Evolutionary conservation across 2,329 filamentous ascomycete species (phyloP).

Genomic region (Fonsecaea multimorphosa): DNA sequence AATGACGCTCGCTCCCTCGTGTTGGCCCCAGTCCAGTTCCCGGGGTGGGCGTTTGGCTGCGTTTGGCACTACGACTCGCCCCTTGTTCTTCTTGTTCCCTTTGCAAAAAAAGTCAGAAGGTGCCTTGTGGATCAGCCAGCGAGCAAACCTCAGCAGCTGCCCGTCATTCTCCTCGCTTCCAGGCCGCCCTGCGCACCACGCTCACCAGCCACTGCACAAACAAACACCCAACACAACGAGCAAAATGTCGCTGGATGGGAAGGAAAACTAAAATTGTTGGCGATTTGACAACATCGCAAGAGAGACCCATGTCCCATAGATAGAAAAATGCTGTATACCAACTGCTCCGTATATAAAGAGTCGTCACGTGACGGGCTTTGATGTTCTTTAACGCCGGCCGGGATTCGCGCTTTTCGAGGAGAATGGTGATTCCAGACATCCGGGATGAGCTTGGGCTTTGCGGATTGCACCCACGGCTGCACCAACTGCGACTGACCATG

Average conservation of each 20-base stretch:
- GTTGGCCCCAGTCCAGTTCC: not conserved
- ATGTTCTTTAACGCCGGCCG: constrained; percentile 21
- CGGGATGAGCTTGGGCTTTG: constrained; percentile 34
- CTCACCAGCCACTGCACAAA: constrained; percentile 15
- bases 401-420: constrained; percentile 17
- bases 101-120: constrained; percentile 27
- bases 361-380: constrained; percentile 28
- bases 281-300: constrained; percentile 1
- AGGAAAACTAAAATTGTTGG: not conserved
- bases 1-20: constrained; percentile 4
- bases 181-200: constrained; percentile 16
- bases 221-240: constrained; percentile 1
- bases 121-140: constrained; percentile 31
- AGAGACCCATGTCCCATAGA: constrained; percentile 11
- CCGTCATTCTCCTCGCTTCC: constrained; percentile 25
- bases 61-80: constrained; percentile 1
- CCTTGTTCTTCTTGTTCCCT: constrained; percentile 8
- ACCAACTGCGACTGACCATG: constrained; percentile 36
- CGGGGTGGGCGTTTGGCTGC: constrained; percentile 4
- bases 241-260: not conserved
- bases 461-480: constrained; percentile 26
- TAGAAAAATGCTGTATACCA: constrained; percentile 19
- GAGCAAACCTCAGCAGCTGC: constrained; percentile 13
- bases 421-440: constrained; percentile 31
- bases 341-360: constrained; percentile 22